Base-by-base conservation (phyloP, 2,329 filamentous ascomycete genomes). In the Anisogramma anomala region DNA sequence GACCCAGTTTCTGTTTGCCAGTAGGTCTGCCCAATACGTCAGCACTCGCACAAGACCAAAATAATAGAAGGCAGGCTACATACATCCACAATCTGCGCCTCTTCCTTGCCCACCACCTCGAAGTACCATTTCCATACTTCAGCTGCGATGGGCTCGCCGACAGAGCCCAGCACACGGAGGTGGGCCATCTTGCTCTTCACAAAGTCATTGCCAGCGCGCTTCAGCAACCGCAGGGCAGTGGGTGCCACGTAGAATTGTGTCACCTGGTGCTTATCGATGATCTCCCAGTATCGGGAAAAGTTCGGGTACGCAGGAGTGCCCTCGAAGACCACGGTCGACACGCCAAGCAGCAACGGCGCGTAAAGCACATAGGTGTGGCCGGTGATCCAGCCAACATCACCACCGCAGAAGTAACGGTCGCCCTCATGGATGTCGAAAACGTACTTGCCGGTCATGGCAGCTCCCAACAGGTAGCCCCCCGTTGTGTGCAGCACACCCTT, bases 91-190 rank as follows among this genome's bases (percentile, higher is more conserved):
- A 98, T 72, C 58, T 98, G 91, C 36, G 85, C 82, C 62, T 94
- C 81, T 63, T 89, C 82, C 72, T 87, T 93, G 57, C 91, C 91
- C 39, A 98, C 87, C 52, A 83, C 74, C 63, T 96, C 87, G 60
- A 87, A 89, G 67, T 96, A 98, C 91, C 91, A 98, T 68, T 96
- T 96, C 91, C 91, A 98, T 45, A 98, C 84, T 63, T 98, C 91
- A 17, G 89, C 85, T 14, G 91, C 89, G 55, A 98, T 98, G 28
- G 91, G 91, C 68, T 98, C 91, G 52, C 91, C 91, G 44, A 98
- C 91, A 14, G 89, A 94, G 45, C 89, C 91, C 15, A 98, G 71
- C 5, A 96, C 82, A 58, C 91, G 77, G 48, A 98, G 74, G 54
- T 85, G 77, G 65, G 84, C 82, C 84, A 98, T 91, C 58, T 86